Conservation (phyloP, 129 eudicot genomes). For the Escallonia herrerae region DNA sequence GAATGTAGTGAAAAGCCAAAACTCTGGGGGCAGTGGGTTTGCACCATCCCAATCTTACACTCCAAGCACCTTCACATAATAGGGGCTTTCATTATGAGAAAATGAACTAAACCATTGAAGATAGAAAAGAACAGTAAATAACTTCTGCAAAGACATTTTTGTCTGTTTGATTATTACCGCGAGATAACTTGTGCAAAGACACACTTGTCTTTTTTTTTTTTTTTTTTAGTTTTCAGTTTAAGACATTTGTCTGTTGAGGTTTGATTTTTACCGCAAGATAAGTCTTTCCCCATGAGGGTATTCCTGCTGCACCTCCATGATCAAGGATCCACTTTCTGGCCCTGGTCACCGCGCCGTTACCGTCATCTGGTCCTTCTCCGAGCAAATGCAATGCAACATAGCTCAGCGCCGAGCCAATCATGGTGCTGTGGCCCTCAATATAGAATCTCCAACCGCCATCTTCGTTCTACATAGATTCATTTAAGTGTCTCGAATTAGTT, state of each 20-base stretch:
- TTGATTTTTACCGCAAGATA: slow-evolving; percentile 47
- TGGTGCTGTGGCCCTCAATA: slow-evolving; percentile 62
- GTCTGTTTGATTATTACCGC: too few relatives aligned
- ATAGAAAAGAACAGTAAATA: too few relatives aligned
- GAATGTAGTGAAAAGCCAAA: slow-evolving; percentile 60
- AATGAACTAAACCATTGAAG: background rate
- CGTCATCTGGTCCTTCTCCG: slow-evolving; percentile 47
- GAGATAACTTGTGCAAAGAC: too few relatives aligned
- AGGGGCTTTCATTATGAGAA: background rate
- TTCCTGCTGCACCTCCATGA: slow-evolving; percentile 61
- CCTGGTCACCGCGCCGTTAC: slow-evolving; percentile 34
- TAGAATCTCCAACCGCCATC: slow-evolving; percentile 87
- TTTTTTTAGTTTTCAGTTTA: too few relatives aligned
- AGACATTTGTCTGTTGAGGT: background rate
- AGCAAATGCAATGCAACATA: slow-evolving; percentile 42
- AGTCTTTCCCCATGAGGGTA: slow-evolving; percentile 74
- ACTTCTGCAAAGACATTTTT: too few relatives aligned
- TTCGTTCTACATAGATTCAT: slow-evolving; percentile 30
- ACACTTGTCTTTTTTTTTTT: too few relatives aligned
- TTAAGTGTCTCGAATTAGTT: too few relatives aligned
- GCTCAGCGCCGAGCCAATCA: slow-evolving; percentile 52
- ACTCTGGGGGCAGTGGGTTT: slow-evolving; percentile 78
- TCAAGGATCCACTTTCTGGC: slow-evolving; percentile 67
- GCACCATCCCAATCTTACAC: slow-evolving; percentile 75
- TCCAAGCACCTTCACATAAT: slow-evolving; percentile 48